Percentiles rank a stretch among this genome's conserved stretches.
Conservation (phyloP, 2,329 filamentous ascomycete species). For the Botrytis medusae region DNA sequence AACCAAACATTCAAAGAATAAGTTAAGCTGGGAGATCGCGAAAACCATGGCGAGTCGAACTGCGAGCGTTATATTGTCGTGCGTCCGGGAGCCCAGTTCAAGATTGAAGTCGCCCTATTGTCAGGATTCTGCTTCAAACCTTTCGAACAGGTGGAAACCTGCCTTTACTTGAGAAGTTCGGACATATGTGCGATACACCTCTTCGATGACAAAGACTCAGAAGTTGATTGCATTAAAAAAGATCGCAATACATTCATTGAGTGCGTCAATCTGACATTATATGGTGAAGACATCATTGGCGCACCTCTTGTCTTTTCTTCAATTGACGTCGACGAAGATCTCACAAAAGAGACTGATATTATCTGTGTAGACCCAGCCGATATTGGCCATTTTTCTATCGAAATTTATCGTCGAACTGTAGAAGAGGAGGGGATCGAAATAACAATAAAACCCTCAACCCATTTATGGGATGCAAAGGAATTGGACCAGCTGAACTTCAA, state of each 20-base stretch:
- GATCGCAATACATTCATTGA: not conserved
- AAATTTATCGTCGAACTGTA: not conserved
- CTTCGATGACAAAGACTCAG: too few relatives aligned
- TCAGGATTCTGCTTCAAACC: constrained; percentile 6
- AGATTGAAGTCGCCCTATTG: constrained; percentile 7
- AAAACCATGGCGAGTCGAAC: not conserved
- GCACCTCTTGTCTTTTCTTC: not conserved
- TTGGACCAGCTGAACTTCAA: constrained; percentile 22
- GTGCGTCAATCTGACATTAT: not conserved
- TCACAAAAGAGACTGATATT: not conserved
- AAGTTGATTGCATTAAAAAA: not conserved
- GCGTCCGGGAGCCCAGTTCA: not conserved
- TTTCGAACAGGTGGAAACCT: not conserved
- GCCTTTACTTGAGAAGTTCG: not conserved
- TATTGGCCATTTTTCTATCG: not conserved
- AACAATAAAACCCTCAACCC: not conserved
- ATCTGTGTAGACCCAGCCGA: not conserved
- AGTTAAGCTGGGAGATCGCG: constrained; percentile 19
- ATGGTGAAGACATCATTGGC: not conserved
- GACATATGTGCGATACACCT: not conserved
- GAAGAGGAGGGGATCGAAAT: too few relatives aligned
- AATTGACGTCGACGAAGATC: not conserved
- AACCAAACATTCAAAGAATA: constrained; percentile 17
- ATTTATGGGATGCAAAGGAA: not conserved
- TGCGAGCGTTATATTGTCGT: constrained; percentile 20